Evolutionary conservation across 208 protist genomes (phyloP).

Genomic region (Acanthamoeba sp.): DNA sequence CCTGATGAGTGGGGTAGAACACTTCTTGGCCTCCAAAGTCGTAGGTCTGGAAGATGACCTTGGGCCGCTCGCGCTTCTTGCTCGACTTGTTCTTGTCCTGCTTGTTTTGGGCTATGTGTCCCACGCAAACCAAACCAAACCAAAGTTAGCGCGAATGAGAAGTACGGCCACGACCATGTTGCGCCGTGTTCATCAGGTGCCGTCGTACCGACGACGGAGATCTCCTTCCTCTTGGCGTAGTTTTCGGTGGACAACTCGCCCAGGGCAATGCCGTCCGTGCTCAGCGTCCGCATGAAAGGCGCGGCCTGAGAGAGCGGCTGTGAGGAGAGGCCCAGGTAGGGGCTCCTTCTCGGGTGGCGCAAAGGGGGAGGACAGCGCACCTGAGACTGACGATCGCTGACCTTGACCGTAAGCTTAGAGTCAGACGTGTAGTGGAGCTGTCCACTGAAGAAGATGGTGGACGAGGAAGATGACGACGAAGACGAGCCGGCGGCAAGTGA

Average conservation of each 20-base stretch:
- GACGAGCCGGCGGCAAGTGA: slow-evolving; percentile 10
- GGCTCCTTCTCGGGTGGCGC: too few relatives aligned
- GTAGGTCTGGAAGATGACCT: slow-evolving; percentile 56
- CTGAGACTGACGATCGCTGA: neutral
- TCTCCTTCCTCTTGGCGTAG: slow-evolving; percentile 30
- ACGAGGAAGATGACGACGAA: neutral
- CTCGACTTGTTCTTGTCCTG: neutral
- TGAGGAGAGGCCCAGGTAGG: too few relatives aligned
- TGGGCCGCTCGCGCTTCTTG: slow-evolving; percentile 7
- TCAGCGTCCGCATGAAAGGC: slow-evolving; percentile 35
- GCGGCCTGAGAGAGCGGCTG: too few relatives aligned
- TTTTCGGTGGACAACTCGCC: slow-evolving; percentile 54
- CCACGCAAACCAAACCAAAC: neutral
- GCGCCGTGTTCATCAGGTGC: too few relatives aligned
- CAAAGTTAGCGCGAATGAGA: too few relatives aligned
- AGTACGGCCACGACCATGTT: too few relatives aligned
- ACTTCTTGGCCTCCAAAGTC: slow-evolving; percentile 69
- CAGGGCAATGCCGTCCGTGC: slow-evolving; percentile 54
- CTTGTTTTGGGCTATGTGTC: neutral
- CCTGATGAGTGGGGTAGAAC: slow-evolving; percentile 70
- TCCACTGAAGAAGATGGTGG: slow-evolving; percentile 34
- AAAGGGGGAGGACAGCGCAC: neutral
- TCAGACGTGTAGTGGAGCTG: slow-evolving; percentile 50
- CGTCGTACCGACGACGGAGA: neutral
- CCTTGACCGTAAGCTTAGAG: slow-evolving; percentile 36